Evolutionary conservation across 2,329 filamentous ascomycete species (phyloP).

Genomic region (Cladosporium velox): DNA sequence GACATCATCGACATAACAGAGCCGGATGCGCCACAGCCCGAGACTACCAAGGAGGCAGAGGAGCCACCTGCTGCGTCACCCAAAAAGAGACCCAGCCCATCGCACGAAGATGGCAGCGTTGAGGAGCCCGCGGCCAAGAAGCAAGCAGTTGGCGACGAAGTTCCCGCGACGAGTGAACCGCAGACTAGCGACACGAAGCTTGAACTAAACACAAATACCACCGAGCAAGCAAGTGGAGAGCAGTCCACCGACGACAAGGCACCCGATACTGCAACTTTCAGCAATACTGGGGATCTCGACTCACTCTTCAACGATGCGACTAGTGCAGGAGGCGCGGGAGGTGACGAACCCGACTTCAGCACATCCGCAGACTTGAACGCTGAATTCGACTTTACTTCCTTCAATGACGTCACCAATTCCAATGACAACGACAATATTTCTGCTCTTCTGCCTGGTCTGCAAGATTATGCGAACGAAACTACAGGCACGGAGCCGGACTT

Average conservation of each 20-base stretch:
- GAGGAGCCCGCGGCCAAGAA: slow-evolving; percentile 11
- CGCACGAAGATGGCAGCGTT: neutral
- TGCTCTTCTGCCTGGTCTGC: slow-evolving; percentile 44
- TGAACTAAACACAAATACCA: slow-evolving; percentile 18
- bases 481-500: slow-evolving; percentile 31
- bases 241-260: slow-evolving; percentile 26
- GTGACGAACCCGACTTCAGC: slow-evolving; percentile 21
- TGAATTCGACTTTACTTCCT: slow-evolving; percentile 40
- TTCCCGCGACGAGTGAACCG: neutral
- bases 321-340: slow-evolving; percentile 23
- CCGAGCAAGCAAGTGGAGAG: slow-evolving; percentile 20
- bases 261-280: slow-evolving; percentile 31
- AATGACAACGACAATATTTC: slow-evolving; percentile 38
- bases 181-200: slow-evolving; percentile 1
- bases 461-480: slow-evolving; percentile 43
- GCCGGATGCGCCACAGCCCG: slow-evolving; percentile 17
- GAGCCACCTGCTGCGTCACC: neutral
- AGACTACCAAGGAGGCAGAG: neutral
- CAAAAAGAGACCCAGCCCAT: slow-evolving; percentile 14
- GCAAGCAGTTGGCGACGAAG: slow-evolving; percentile 13
- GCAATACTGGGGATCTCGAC: slow-evolving; percentile 37
- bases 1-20: slow-evolving; percentile 8
- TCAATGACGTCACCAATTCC: slow-evolving; percentile 28
- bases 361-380: slow-evolving; percentile 22
- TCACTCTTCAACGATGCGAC: slow-evolving; percentile 38